Evolutionary conservation across 1,284 basidiomycete species (phyloP), one percentile per base, ranked within the genome.

Genomic region (Apiotrichum mycotoxinovorans): DNA sequence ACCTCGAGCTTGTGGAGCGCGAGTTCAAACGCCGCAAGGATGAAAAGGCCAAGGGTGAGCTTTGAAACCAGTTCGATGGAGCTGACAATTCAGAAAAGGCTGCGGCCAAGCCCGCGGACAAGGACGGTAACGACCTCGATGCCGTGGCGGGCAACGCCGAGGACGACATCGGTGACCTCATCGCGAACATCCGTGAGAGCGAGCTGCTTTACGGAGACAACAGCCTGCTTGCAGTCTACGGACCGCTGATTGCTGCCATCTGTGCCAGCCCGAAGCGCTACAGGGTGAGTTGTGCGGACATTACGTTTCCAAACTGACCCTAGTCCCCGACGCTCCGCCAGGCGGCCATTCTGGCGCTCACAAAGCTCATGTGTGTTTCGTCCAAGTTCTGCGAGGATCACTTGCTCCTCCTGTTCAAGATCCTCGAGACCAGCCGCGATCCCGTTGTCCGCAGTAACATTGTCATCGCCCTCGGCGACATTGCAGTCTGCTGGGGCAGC

Each of bases 61-160:
- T 49, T 8, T 1, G 14, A 49, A 26, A 23, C 12, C 34, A 5
- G 23, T 40, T 37, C 30, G 30, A 49, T 11, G 46, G 42, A 49
- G 9, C 41, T 53, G 33, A 7, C 49, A 84, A 81, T 26, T 23
- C 64, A 77, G 78, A 71, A 51, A 78, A 77, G 62, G 76, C 74
- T 2, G 75, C 73, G 1, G 63, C 65, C 25, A 75, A 75, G 58
- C 58, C 71, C 17, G 70, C 67, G 1, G 75, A 75, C 48, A 91
- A 91, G 70, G 87, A 89, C 37, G 83, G 79, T 17, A 92, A 95
- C 67, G 93, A 98, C 70, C 84, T 98, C 0, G 95, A 98, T 64
- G 93, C 96, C 67, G 95, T 98, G 2, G 91, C 90, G 1, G 95
- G 96, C 4, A 97, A 95, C 67, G 94, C 93, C 22, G 95, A 99